Conservation (phyloP, 495 filamentous ascomycete genomes). For the Neurospora sp. region DNA sequence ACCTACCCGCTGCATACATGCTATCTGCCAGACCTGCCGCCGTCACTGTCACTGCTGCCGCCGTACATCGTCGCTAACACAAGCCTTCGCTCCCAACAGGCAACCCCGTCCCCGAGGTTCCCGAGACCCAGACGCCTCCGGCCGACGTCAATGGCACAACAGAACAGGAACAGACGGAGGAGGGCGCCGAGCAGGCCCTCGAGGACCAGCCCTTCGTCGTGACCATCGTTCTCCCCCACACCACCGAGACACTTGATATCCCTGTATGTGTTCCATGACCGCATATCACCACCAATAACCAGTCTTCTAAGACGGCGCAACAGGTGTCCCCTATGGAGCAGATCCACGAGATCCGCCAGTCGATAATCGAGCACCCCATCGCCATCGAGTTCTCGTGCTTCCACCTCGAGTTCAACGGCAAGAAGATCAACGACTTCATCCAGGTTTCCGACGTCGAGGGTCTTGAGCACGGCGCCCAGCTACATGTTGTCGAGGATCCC, state of each 20-base stretch:
- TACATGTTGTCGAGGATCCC: conserved; percentile 82
- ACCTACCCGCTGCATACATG: neutral
- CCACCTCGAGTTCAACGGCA: conserved; percentile 80
- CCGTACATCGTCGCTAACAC: neutral
- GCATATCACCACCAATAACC: neutral
- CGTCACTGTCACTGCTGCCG: neutral
- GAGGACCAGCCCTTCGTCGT: conserved; percentile 42
- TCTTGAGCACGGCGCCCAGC: conserved; percentile 60
- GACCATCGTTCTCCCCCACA: conserved; percentile 73
- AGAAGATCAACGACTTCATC: conserved; percentile 87
- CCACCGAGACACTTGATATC: conserved; percentile 67
- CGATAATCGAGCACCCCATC: conserved; percentile 85
- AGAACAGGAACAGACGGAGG: conserved; percentile 9
- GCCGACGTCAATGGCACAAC: conserved; percentile 5
- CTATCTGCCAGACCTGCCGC: neutral
- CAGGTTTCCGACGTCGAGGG: conserved; percentile 87
- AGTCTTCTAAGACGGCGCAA: conserved; percentile 14
- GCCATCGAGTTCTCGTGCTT: conserved; percentile 98
- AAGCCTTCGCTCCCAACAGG: conserved; percentile 6
- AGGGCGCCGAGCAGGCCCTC: conserved; percentile 15
- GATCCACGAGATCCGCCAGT: conserved; percentile 94
- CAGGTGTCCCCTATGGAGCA: conserved; percentile 90
- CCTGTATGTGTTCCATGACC: conserved; percentile 48
- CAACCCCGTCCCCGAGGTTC: conserved; percentile 11
- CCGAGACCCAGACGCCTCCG: conserved; percentile 7